phyloP scores from a whole-genome alignment of 306 rosid species.

The Ammopiptanthus mongolicus region DNA sequence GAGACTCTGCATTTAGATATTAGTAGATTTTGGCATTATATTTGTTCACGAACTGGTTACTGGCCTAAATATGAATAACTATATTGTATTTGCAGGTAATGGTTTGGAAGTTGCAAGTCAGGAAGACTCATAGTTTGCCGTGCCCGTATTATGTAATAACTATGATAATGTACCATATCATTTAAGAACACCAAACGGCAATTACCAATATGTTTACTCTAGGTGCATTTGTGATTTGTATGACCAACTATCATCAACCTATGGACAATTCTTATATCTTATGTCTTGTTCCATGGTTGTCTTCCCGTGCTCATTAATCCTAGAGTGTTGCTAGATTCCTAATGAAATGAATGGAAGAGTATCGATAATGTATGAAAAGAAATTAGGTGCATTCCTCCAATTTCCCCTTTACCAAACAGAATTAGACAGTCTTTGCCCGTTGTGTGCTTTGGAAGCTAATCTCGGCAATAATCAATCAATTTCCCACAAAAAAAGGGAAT shows the following conservation, averaged over 20 bases:
- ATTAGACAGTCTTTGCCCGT: background rate
- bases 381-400: too few relatives aligned
- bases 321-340: background rate
- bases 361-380: too few relatives aligned
- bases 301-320: background rate
- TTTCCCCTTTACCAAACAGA: background rate
- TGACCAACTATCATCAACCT: background rate
- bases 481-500: background rate
- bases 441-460: background rate
- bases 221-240: background rate
- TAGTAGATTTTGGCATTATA: background rate
- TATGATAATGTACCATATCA: background rate
- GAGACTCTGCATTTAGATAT: background rate
- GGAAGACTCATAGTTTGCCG: conserved; percentile 19
- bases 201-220: background rate
- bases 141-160: background rate
- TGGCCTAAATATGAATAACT: background rate
- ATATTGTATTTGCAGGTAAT: conserved; percentile 48
- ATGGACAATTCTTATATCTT: too few relatives aligned
- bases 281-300: background rate
- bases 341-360: background rate
- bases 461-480: background rate
- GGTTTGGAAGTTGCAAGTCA: conserved; percentile 76
- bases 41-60: background rate
- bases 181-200: background rate